These are phyloP conservation scores for Trametes cinnabarina DNA, from an alignment of 768 basidiomycete species.

Conservation along the genomic window DNA sequence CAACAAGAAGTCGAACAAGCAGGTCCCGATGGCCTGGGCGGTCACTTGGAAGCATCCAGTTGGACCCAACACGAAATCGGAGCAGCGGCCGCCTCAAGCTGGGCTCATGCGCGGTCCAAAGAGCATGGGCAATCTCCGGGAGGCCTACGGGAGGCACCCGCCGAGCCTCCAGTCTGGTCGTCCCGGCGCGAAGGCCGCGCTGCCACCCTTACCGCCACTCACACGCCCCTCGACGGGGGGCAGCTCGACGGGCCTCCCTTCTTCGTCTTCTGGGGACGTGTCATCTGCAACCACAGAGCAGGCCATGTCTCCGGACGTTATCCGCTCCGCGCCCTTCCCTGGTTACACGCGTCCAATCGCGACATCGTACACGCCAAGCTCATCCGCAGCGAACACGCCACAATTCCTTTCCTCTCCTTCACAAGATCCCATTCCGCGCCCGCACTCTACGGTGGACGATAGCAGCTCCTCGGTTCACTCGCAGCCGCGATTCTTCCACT, in stretches of 20 bases:
- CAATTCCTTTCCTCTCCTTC: constrained; percentile 37
- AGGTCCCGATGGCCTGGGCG: constrained; percentile 46
- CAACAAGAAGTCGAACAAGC: constrained; percentile 30
- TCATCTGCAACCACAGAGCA: constrained; percentile 1
- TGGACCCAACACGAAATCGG: constrained; percentile 36
- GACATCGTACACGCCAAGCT: neutral
- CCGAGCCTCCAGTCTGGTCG: constrained; percentile 35
- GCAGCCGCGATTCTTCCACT: constrained; percentile 11
- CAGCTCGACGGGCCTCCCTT: constrained; percentile 1
- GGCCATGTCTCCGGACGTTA: neutral
- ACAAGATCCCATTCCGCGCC: constrained; percentile 57
- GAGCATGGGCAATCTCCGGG: constrained; percentile 57
- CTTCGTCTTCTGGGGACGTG: constrained; percentile 9
- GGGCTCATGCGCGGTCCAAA: constrained; percentile 41
- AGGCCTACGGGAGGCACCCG: constrained; percentile 34
- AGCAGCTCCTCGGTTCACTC: constrained; percentile 33
- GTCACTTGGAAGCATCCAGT: constrained; percentile 48
- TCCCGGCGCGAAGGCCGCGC: neutral
- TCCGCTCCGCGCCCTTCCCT: constrained; percentile 2
- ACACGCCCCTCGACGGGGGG: constrained; percentile 20
- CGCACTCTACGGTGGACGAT: constrained; percentile 62
- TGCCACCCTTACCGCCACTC: constrained; percentile 34
- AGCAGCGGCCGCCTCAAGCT: constrained; percentile 36
- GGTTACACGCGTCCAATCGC: constrained; percentile 1
- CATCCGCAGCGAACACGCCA: neutral